These are phyloP conservation scores for Metschnikowia dekortorum DNA, from an alignment of 805 yeast species.

Conservation along the genomic window DNA sequence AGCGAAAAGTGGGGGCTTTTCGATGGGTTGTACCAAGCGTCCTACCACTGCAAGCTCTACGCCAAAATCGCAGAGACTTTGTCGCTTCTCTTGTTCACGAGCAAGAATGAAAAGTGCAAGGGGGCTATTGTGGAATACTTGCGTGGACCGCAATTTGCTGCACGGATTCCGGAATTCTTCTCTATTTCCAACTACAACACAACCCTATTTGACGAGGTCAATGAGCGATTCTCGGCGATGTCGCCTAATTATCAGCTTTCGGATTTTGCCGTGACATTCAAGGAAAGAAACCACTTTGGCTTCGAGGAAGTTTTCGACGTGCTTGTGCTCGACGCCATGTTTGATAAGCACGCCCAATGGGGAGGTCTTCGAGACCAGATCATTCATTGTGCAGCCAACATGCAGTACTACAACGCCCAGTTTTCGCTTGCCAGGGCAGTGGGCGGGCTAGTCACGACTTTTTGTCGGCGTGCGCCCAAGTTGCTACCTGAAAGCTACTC, in stretches of 20 bases:
- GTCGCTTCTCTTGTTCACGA: conserved; percentile 65
- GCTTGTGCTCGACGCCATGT: conserved; percentile 56
- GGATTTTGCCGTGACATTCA: conserved; percentile 47
- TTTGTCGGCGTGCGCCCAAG: conserved; percentile 34
- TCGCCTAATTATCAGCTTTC: conserved; percentile 46
- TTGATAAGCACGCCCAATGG: conserved; percentile 30
- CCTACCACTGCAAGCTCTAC: conserved; percentile 53
- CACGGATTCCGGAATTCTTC: conserved; percentile 28
- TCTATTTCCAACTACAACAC: conserved; percentile 44
- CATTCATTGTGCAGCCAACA: conserved; percentile 53
- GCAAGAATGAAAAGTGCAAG: conserved; percentile 40
- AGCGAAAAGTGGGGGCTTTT: background rate
- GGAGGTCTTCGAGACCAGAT: conserved; percentile 44
- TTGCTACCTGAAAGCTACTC: conserved; percentile 18
- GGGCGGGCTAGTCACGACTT: conserved; percentile 73
- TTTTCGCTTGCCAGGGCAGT: conserved; percentile 66
- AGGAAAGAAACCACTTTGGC: conserved; percentile 48
- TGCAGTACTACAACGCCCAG: conserved; percentile 64
- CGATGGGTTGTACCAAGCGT: conserved; percentile 30
- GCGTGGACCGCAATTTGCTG: conserved; percentile 32
- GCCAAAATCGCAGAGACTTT: conserved; percentile 73
- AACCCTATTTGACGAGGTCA: conserved; percentile 43
- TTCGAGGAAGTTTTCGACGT: conserved; percentile 54
- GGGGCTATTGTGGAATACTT: conserved; percentile 42
- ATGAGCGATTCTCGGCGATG: conserved; percentile 40